Percentiles rank a stretch among this genome's conserved stretches.
Conservation (phyloP, 257 asterid genomes). For the Leptodermis oblonga region DNA sequence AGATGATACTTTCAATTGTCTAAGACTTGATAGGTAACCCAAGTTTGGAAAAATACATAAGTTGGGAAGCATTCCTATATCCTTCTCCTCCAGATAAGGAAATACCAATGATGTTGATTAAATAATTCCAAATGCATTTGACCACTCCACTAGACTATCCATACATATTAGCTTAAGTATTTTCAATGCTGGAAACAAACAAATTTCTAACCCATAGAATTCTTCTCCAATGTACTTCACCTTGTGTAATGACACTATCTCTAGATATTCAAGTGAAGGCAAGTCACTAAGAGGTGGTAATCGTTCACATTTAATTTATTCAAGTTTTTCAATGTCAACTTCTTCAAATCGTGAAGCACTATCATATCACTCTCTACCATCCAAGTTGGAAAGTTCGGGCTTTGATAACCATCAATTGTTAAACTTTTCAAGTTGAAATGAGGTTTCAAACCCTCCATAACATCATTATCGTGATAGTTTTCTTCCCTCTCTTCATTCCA, state of each 20-base stretch:
- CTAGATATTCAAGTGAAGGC: constrained; percentile 4
- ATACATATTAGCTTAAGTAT: not conserved
- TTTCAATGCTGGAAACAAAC: not conserved
- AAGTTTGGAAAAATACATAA: not conserved
- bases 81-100: not conserved
- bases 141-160: not conserved
- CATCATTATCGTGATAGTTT: too few species aligned
- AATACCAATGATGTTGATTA: too few species aligned
- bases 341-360: not conserved
- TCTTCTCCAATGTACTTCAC: too few species aligned
- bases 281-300: constrained; percentile 23
- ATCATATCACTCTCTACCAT: too few species aligned
- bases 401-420: too few species aligned
- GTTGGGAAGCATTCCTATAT: not conserved
- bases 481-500: too few species aligned
- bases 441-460: too few species aligned
- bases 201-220: constrained; percentile 11
- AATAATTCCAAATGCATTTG: not conserved
- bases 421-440: too few species aligned
- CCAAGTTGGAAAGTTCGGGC: too few species aligned
- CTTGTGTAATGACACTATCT: too few species aligned
- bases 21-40: constrained; percentile 4
- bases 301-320: not conserved
- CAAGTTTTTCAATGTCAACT: too few species aligned
- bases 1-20: constrained; percentile 10